These are phyloP conservation scores for Schizosaccharomyces versatilis DNA, from an alignment of 1,139 yeast species.

Conservation along the genomic window DNA sequence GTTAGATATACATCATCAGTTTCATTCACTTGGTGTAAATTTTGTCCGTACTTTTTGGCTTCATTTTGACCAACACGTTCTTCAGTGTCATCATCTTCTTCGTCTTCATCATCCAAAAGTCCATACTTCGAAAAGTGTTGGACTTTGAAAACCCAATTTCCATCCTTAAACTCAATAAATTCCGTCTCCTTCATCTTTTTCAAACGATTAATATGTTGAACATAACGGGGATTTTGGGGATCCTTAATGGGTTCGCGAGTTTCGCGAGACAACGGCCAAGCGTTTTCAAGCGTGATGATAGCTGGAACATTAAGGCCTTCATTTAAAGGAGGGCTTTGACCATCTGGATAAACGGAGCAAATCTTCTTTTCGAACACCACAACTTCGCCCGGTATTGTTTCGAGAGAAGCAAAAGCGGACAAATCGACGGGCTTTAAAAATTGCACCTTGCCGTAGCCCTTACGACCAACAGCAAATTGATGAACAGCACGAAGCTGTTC, in stretches of 20 bases:
- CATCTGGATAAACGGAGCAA: constrained; percentile 51
- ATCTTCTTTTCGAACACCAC: constrained; percentile 38
- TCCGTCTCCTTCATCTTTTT: constrained; percentile 36
- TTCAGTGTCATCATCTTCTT: constrained; percentile 23
- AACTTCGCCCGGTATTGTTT: constrained; percentile 42
- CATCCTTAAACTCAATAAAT: constrained; percentile 53
- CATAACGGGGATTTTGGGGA: constrained; percentile 49
- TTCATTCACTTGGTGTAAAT: neutral
- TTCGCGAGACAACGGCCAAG: constrained; percentile 56
- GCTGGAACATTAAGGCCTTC: constrained; percentile 69
- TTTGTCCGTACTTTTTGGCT: neutral
- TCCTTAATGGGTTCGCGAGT: constrained; percentile 58
- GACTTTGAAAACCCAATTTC: constrained; percentile 68
- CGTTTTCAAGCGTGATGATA: constrained; percentile 47
- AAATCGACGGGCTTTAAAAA: constrained; percentile 69
- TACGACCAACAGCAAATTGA: constrained; percentile 57
- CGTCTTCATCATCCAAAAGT: constrained; percentile 43
- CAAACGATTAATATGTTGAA: constrained; percentile 45
- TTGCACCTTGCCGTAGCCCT: constrained; percentile 53
- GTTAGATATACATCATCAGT: neutral
- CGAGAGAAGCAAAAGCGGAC: constrained; percentile 35
- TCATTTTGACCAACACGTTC: neutral
- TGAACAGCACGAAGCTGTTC: constrained; percentile 42
- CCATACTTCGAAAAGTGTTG: constrained; percentile 94
- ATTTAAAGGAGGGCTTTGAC: constrained; percentile 44